Percentiles rank a stretch among this genome's conserved stretches.
Evolutionary conservation across 2,329 filamentous ascomycete genomes (phyloP).

Genomic region (Stagonosporopsis cucurbitacearum): DNA sequence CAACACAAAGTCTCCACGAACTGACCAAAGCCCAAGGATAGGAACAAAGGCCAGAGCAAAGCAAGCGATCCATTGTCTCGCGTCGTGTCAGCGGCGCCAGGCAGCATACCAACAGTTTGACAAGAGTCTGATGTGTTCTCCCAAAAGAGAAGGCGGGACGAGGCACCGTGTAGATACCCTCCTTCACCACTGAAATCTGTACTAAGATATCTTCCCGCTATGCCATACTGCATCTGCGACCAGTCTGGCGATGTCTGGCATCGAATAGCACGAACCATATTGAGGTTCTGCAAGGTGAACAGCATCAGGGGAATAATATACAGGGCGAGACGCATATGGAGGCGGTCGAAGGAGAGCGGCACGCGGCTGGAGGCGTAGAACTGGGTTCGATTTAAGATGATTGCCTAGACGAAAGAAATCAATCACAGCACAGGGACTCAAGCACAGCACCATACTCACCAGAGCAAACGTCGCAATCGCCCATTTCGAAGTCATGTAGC

Average conservation of each 20-base stretch:
- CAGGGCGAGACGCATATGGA: conserved; percentile 51
- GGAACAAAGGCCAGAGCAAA: conserved; percentile 75
- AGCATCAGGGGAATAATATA: conserved; percentile 42
- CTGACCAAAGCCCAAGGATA: conserved; percentile 74
- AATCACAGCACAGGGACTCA: not conserved
- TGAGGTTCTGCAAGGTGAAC: conserved; percentile 66
- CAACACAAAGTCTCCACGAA: conserved; percentile 89
- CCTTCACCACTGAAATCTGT: conserved; percentile 64
- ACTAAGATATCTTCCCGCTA: conserved; percentile 49
- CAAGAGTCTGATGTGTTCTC: conserved; percentile 79
- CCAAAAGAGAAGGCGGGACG: conserved; percentile 74
- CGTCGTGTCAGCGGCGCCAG: conserved; percentile 57
- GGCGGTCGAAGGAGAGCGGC: conserved; percentile 77
- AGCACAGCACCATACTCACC: conserved; percentile 49
- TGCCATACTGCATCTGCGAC: conserved; percentile 55
- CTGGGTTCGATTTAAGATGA: conserved; percentile 87
- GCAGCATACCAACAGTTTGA: conserved; percentile 72
- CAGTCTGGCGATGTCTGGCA: conserved; percentile 75
- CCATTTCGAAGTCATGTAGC: conserved; percentile 74
- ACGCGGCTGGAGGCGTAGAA: conserved; percentile 91
- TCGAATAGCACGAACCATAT: conserved; percentile 81
- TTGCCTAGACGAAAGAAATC: conserved; percentile 60
- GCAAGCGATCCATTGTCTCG: conserved; percentile 79
- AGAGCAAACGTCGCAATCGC: conserved; percentile 85
- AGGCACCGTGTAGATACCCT: conserved; percentile 73